Percentiles rank a stretch among this genome's conserved stretches.
phyloP scores from a whole-genome alignment of 257 asterid genomes.

The Henckelia pumila region DNA sequence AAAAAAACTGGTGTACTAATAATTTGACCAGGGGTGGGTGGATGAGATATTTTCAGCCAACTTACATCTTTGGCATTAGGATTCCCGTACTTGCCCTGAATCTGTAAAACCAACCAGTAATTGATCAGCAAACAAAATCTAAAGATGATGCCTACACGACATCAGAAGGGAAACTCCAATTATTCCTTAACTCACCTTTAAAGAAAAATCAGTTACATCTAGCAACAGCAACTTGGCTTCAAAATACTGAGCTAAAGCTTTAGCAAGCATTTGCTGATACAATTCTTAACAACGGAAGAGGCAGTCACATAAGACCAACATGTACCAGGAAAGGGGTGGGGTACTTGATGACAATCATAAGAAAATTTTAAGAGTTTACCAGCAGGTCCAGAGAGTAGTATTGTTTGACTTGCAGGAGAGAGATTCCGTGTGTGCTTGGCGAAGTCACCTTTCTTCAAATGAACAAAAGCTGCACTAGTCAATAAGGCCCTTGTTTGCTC shows the following conservation, averaged over 20 bases:
- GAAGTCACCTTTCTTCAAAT: constrained; percentile 53
- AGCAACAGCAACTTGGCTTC: constrained; percentile 60
- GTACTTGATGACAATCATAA: not conserved
- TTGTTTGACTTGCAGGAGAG: constrained; percentile 83
- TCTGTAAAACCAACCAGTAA: constrained; percentile 40
- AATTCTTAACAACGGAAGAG: constrained; percentile 44
- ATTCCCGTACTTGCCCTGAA: constrained; percentile 75
- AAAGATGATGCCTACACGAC: too few species aligned
- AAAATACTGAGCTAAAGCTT: constrained; percentile 76
- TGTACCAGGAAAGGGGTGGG: not conserved
- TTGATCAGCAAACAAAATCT: constrained; percentile 15
- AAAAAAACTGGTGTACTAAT: not conserved
- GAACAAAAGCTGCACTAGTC: constrained; percentile 76
- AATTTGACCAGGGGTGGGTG: constrained; percentile 1
- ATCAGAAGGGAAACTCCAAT: too few species aligned
- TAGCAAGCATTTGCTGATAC: constrained; percentile 80
- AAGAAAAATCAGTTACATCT: constrained; percentile 72
- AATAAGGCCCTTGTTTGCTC: constrained; percentile 67
- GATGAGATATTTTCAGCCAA: constrained; percentile 8
- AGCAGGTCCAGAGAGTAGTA: constrained; percentile 81
- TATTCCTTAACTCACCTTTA: constrained; percentile 50
- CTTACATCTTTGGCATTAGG: constrained; percentile 56
- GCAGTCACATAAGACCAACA: constrained; percentile 9
- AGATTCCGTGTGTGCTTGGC: constrained; percentile 67
- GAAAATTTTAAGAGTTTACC: constrained; percentile 36